Evolutionary conservation across 2,329 filamentous ascomycete genomes (phyloP).

Genomic region (Penicillium sp.): DNA sequence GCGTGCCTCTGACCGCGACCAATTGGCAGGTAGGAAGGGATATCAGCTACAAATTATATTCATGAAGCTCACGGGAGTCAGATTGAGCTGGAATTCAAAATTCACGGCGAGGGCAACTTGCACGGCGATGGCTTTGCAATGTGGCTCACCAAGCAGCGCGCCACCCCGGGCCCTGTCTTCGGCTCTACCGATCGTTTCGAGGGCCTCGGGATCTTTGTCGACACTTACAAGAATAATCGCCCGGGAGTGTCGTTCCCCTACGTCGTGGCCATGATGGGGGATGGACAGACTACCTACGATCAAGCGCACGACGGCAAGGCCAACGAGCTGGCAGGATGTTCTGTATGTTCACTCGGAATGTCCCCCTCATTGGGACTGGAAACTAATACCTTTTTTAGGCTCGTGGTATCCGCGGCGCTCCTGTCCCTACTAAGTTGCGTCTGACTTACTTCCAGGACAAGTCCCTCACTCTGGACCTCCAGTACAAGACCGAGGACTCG

Average conservation of each 20-base stretch:
- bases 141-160: slow-evolving; percentile 95
- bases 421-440: slow-evolving; percentile 74
- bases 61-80: slow-evolving; percentile 24
- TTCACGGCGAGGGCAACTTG: slow-evolving; percentile 80
- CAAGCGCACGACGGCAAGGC: slow-evolving; percentile 91
- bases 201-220: slow-evolving; percentile 90
- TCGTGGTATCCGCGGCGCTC: slow-evolving; percentile 76
- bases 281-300: slow-evolving; percentile 84
- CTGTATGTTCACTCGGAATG: slow-evolving; percentile 46
- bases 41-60: background rate
- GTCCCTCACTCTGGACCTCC: slow-evolving; percentile 79
- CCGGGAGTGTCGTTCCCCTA: slow-evolving; percentile 94
- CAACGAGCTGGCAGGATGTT: slow-evolving; percentile 90
- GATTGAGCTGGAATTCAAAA: slow-evolving; percentile 92
- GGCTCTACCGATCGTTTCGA: slow-evolving; percentile 85
- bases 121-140: slow-evolving; percentile 96
- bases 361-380: background rate
- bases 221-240: slow-evolving; percentile 99
- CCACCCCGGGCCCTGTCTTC: slow-evolving; percentile 75
- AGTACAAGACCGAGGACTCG: slow-evolving; percentile 85
- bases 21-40: slow-evolving; percentile 74
- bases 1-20: slow-evolving; percentile 89
- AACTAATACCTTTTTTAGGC: slow-evolving; percentile 53
- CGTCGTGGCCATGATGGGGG: slow-evolving; percentile 96
- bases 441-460: slow-evolving; percentile 98